Base-by-base conservation (phyloP, 495 filamentous ascomycete species). In the Aspergillus cavernicola region DNA sequence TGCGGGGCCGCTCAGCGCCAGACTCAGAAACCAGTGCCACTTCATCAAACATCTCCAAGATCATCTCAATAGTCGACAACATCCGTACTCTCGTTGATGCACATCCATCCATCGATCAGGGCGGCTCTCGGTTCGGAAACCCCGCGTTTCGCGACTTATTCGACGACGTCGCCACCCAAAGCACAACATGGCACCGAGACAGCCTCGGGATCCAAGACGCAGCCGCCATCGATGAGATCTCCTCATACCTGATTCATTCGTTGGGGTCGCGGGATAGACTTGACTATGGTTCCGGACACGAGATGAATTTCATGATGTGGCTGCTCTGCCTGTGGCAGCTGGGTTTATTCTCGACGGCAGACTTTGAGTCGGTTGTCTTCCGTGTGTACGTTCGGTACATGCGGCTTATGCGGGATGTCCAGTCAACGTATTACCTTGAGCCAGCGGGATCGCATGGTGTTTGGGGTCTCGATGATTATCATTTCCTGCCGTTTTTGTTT, bases 391-490 rank as follows among this genome's bases (percentile, higher is more conserved):
- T 81, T 13, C 82, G 83, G 37, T 89, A 98, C 61, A 77, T 97
- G 61, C 73, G 82, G 46, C 82, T 97, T 12, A 80, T 97, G 57
- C 87, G 93, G 28, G 83, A 81, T 19, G 75, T 99, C 16, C 92
- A 97, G 57, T 77, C 86, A 24, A 91, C 88, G 15, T 99, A 97
- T 66, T 96, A 89, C 31, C 86, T 99, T 18, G 93, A 99, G 65
- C 93, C 93, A 1, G 93, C 93, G 7, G 93, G 92, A 15, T 95
- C 90, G 35, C 92, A 97, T 66, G 92, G 92, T 15, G 92, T 97
- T 41, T 97, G 92, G 92, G 92, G 92, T 31, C 73, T 99, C 33
- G 93, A 99, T 67, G 93, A 99, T 72, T 95, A 99, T 70, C 90
- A 84, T 32, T 97, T 97, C 71, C 71, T 93, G n/a, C 89, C 93